Evolutionary conservation across 129 eudicot species (phyloP).

Genomic region (Oenanthe sinensis): DNA sequence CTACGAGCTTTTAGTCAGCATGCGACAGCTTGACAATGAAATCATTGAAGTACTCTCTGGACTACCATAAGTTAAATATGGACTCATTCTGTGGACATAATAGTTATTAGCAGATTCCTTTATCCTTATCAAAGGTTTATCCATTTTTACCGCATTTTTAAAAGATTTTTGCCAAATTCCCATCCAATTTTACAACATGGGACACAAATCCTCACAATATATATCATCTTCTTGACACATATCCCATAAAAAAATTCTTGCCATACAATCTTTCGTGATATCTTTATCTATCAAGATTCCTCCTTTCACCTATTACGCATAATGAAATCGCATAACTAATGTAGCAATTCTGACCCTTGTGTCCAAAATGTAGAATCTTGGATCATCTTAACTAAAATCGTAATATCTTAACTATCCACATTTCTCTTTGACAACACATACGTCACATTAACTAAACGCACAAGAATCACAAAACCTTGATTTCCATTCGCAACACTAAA

Average conservation of each 20-base stretch:
- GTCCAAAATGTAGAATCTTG: not conserved
- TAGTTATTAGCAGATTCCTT: not conserved
- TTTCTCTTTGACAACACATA: not conserved
- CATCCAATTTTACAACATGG: not conserved
- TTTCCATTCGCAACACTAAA: not conserved
- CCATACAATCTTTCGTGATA: not conserved
- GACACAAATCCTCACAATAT: not conserved
- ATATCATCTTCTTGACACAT: not conserved
- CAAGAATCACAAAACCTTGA: not conserved
- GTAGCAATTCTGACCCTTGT: not conserved
- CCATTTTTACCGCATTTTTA: not conserved
- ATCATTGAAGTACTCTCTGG: not conserved
- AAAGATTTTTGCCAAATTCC: not conserved
- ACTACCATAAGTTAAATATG: too few species aligned
- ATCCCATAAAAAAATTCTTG: not conserved
- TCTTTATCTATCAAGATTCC: not conserved
- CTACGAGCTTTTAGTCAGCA: not conserved
- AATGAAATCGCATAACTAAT: not conserved
- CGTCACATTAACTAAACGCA: not conserved
- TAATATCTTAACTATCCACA: too few species aligned
- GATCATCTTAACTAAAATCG: not conserved
- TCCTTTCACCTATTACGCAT: not conserved
- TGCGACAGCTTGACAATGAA: not conserved
- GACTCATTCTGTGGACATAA: not conserved
- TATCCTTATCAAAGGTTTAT: not conserved